Conservation (phyloP, 2,329 filamentous ascomycete genomes). For the Verticillium albo-atrum region DNA sequence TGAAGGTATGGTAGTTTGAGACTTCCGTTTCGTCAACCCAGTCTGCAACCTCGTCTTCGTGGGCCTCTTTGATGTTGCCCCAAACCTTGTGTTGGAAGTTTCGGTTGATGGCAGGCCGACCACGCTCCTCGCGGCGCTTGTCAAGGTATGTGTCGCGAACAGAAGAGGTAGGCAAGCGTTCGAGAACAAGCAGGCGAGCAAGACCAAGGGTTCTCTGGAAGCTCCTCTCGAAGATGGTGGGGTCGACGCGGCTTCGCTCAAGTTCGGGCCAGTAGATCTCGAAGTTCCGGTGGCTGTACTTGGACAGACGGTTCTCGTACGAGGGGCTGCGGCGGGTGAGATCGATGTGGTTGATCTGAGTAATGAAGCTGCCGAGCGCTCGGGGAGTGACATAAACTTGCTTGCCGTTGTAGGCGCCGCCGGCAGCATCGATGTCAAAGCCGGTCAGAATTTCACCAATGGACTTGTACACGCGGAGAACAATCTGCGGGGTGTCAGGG, state of each 20-base stretch:
- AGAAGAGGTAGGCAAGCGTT: conserved; percentile 65
- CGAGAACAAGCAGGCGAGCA: conserved; percentile 73
- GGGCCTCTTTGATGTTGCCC: conserved; percentile 72
- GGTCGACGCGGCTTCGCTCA: conserved; percentile 72
- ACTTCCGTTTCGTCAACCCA: conserved; percentile 76
- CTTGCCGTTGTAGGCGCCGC: conserved; percentile 73
- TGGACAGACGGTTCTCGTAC: conserved; percentile 82
- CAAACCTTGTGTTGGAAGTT: conserved; percentile 34
- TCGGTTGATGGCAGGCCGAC: conserved; percentile 54
- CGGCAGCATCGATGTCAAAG: conserved; percentile 83
- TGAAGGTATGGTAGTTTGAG: conserved; percentile 76
- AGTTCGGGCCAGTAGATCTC: conserved; percentile 77
- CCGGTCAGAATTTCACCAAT: conserved; percentile 81
- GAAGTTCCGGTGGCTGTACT: conserved; percentile 80
- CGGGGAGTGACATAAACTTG: conserved; percentile 78
- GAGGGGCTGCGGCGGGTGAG: conserved; percentile 76
- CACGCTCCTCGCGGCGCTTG: conserved; percentile 67
- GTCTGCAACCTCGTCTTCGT: conserved; percentile 79
- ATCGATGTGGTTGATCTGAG: conserved; percentile 77
- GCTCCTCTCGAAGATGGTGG: conserved; percentile 80
- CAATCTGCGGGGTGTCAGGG: conserved; percentile 52
- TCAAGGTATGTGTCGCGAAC: conserved; percentile 68
- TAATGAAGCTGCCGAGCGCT: conserved; percentile 73
- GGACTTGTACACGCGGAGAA: conserved; percentile 79
- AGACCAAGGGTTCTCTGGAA: conserved; percentile 73